phyloP scores from a whole-genome alignment of 106 monocot species.

The Allium sativum region DNA sequence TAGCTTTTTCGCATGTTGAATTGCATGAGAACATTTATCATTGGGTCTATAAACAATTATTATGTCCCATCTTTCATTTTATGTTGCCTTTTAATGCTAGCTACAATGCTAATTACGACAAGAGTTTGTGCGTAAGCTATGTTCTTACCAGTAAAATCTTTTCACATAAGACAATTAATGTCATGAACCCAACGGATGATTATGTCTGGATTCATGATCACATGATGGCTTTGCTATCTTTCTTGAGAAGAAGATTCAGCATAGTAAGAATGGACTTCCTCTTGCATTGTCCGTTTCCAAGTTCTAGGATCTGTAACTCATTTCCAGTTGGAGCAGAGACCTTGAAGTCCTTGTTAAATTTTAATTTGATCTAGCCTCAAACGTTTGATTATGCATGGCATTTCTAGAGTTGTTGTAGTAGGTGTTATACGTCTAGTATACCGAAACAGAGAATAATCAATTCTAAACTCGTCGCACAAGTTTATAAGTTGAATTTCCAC shows the following conservation, averaged over 20 bases:
- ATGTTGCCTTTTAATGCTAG: constrained; percentile 37
- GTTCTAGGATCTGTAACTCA: constrained; percentile 41
- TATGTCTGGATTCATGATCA: constrained; percentile 74
- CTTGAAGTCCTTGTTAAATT: constrained; percentile 43
- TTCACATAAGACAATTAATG: constrained; percentile 49
- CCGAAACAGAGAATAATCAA: too few species aligned
- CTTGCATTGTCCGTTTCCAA: constrained; percentile 53
- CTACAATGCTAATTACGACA: constrained; percentile 41
- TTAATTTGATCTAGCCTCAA: constrained; percentile 56
- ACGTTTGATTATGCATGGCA: constrained; percentile 73
- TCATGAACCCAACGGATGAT: constrained; percentile 59
- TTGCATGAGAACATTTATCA: constrained; percentile 43
- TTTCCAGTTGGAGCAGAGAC: constrained; percentile 55
- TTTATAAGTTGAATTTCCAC: too few species aligned
- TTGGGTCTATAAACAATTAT: constrained; percentile 54
- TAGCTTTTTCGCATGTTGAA: constrained; percentile 38
- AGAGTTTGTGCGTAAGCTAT: constrained; percentile 44
- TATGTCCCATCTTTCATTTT: constrained; percentile 71
- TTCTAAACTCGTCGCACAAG: too few species aligned
- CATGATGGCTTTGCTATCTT: constrained; percentile 59
- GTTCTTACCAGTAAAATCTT: constrained; percentile 54
- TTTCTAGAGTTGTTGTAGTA: constrained; percentile 49
- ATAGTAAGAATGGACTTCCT: constrained; percentile 59
- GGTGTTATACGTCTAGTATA: too few species aligned
- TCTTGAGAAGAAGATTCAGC: constrained; percentile 48